Percentiles rank a stretch among this genome's conserved stretches.
Evolutionary conservation across 2,329 filamentous ascomycete genomes (phyloP).

Genomic region (Trichoderma sp.): DNA sequence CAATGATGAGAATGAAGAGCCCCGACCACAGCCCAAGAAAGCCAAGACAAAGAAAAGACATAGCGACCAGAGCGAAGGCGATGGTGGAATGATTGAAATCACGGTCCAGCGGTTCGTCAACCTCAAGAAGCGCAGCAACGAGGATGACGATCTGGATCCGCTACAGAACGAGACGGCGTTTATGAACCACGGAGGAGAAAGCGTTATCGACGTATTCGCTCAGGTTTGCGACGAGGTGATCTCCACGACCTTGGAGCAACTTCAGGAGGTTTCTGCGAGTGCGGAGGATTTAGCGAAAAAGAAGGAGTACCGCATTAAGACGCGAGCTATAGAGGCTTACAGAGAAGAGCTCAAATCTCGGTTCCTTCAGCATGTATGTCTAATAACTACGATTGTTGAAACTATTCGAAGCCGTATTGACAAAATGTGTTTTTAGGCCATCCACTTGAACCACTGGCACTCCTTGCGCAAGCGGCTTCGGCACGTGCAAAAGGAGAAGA

Average conservation of each 20-base stretch:
- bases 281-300: conserved; percentile 52
- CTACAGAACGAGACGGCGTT: conserved; percentile 58
- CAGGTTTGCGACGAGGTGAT: conserved; percentile 66
- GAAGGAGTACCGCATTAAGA: conserved; percentile 60
- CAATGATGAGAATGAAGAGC: conserved; percentile 18
- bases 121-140: conserved; percentile 47
- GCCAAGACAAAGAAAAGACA: conserved; percentile 34
- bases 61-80: conserved; percentile 35
- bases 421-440: conserved; percentile 48
- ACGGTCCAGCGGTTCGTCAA: conserved; percentile 63
- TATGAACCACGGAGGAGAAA: conserved; percentile 59
- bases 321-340: conserved; percentile 61
- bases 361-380: conserved; percentile 62
- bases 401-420: background rate
- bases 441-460: conserved; percentile 62
- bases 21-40: conserved; percentile 25
- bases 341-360: conserved; percentile 59
- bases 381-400: background rate
- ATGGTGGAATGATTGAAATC: conserved; percentile 52
- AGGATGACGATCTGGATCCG: conserved; percentile 49
- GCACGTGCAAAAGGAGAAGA: conserved; percentile 60
- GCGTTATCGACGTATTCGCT: conserved; percentile 63
- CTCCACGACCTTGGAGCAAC: conserved; percentile 52
- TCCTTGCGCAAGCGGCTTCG: conserved; percentile 61
- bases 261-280: conserved; percentile 47